A percentile compares a stretch with the other conserved stretches of the same genome.
Conservation (phyloP, 2,329 filamentous ascomycete genomes). For the Huntiella savannae region DNA sequence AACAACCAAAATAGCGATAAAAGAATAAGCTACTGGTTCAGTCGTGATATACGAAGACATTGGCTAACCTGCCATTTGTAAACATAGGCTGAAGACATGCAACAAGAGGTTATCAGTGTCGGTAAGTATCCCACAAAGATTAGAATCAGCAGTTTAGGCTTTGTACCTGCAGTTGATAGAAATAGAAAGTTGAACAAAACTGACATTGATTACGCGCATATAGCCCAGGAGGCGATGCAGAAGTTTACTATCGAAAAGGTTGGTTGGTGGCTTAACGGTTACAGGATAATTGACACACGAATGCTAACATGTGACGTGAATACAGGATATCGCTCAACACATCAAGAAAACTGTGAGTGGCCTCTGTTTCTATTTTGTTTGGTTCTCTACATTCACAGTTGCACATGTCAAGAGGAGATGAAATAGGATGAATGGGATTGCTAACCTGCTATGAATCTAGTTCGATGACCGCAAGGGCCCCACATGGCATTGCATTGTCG, state of each 20-base stretch:
- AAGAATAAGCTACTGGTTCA: no score
- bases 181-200: background rate
- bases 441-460: constrained; percentile 25
- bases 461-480: constrained; percentile 94
- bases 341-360: constrained; percentile 72
- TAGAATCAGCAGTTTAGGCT: no score
- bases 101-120: constrained; percentile 84
- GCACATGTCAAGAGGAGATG: no score
- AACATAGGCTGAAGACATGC: constrained; percentile 82
- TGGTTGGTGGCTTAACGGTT: background rate
- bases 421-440: no score
- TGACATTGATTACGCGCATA: constrained; percentile 12
- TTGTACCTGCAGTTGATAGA: no score
- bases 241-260: constrained; percentile 46
- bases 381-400: no score
- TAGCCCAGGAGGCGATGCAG: constrained; percentile 43
- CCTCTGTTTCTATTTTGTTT: background rate
- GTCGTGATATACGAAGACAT: background rate
- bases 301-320: background rate
- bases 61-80: background rate
- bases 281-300: background rate
- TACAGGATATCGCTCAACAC: constrained; percentile 79
- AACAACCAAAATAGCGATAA: no score
- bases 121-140: constrained; percentile 37
- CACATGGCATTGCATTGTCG: constrained; percentile 98